Evolutionary conservation across 2,329 filamentous ascomycete genomes (phyloP).

Genomic region (Xylariaceae sp.): DNA sequence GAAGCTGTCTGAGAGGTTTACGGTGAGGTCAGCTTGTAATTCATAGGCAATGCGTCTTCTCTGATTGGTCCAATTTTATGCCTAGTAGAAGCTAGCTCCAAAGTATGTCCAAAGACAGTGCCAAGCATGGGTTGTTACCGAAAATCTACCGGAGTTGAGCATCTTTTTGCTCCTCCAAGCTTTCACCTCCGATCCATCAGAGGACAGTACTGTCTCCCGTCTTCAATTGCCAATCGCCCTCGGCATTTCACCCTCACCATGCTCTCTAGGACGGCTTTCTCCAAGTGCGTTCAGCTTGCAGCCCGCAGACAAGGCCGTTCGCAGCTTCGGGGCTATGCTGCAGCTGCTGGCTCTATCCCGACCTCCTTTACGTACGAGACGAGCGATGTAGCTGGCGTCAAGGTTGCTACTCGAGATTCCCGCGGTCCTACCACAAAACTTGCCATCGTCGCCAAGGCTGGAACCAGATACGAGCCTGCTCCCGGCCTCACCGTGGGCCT

Average conservation of each 20-base stretch:
- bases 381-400: slow-evolving; percentile 79
- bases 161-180: slow-evolving; percentile 29
- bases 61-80: slow-evolving; percentile 11
- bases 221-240: slow-evolving; percentile 48
- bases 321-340: slow-evolving; percentile 48
- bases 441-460: slow-evolving; percentile 87
- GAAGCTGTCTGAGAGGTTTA: too few species aligned
- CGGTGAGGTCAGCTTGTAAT: too few species aligned
- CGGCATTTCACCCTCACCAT: slow-evolving; percentile 52
- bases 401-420: slow-evolving; percentile 86
- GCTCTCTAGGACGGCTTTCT: slow-evolving; percentile 57
- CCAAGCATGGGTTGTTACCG: slow-evolving; percentile 19
- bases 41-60: slow-evolving; percentile 7
- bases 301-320: slow-evolving; percentile 54
- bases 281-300: slow-evolving; percentile 54
- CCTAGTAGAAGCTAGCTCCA: slow-evolving; percentile 2
- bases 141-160: slow-evolving; percentile 30
- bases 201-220: slow-evolving; percentile 25
- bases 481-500: slow-evolving; percentile 87
- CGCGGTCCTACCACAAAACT: slow-evolving; percentile 85
- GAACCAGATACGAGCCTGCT: slow-evolving; percentile 84
- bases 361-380: slow-evolving; percentile 83
- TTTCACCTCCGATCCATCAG: slow-evolving; percentile 17
- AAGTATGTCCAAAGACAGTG: neutral
- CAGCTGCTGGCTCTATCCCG: slow-evolving; percentile 46